Evolutionary conservation across 2,329 filamentous ascomycete genomes (phyloP), one percentile per base, ranked within the genome.

Genomic region (Neopestalotiopsis sp.): DNA sequence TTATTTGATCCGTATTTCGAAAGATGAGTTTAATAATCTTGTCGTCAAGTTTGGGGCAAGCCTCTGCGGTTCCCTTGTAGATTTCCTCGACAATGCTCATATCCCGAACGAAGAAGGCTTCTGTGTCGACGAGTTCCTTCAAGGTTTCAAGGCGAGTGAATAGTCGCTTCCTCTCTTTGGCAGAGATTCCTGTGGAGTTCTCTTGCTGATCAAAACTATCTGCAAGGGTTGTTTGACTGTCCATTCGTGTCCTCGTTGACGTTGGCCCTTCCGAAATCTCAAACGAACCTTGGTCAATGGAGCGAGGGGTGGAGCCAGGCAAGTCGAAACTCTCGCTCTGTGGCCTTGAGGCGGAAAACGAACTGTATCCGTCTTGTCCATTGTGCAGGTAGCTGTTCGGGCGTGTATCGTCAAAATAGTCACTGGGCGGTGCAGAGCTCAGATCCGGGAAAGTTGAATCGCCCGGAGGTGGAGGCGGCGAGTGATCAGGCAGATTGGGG

Each of bases 41-140:
- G 57, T 89, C 84, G 58, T 92, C 93, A 34, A 98, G 88, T 71
- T 94, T 90, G 9, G 94, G 90, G 68, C 93, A 94, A 12, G 92
- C 92, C 73, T 92, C 90, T 1, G 94, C 93, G 0, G 96, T 98
- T 58, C 94, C 94, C 80, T 97, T 97, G 85, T 98, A 99, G 67
- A 99, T 98, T 77, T 98, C 95, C 76, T 97, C 94, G 2, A 97
- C 92, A 66, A 99, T 95, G 78, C 95, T 97, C 94, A 99, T 95
- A 79, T 99, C 96, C 72, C 94, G 90, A 68, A 97, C 91, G 80
- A 97, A 98, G 5, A 92, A 91, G 62, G 94, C 91, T 78, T 99
- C 96, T 0, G 96, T 99, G 76, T 98, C 94, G 61, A 98, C 88
- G 49, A 99, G 85, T 80, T 99, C 96, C 77, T 95, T 95, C 75